These are phyloP conservation scores for Penicillium robsamsonii DNA, from an alignment of 495 filamentous ascomycete species.

Conservation along the genomic window DNA sequence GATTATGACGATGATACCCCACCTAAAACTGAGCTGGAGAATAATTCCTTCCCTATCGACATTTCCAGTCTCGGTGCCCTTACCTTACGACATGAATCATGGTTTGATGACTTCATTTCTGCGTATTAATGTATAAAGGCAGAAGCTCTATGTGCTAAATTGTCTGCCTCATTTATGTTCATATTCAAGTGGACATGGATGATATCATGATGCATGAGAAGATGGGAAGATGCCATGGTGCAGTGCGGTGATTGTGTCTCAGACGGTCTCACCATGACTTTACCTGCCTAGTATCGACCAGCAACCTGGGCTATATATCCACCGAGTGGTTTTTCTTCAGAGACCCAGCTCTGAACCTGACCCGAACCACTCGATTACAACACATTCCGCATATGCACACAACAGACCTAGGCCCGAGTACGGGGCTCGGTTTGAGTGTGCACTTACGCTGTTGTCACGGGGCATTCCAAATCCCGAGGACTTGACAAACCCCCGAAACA, in stretches of 20 bases:
- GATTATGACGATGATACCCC: constrained; percentile 14
- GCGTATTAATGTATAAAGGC: constrained; percentile 16
- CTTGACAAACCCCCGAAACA: constrained; percentile 30
- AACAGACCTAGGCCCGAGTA: neutral
- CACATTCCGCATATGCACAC: neutral
- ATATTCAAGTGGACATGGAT: neutral
- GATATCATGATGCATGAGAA: constrained; percentile 4
- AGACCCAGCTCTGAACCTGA: constrained; percentile 1
- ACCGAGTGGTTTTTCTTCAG: neutral
- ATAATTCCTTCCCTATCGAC: neutral
- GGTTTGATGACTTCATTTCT: constrained; percentile 13
- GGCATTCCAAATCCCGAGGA: constrained; percentile 24
- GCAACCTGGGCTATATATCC: neutral
- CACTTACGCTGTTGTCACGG: neutral
- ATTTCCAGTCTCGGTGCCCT: neutral
- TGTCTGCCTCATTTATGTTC: constrained; percentile 1
- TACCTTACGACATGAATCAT: constrained; percentile 13
- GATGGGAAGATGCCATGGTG: neutral
- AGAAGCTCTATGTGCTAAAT: constrained; percentile 8
- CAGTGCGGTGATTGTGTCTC: neutral
- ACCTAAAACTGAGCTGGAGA: neutral
- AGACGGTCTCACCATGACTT: neutral
- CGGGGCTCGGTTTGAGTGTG: neutral
- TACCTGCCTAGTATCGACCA: neutral
- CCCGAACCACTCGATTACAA: neutral